These are phyloP conservation scores for Hymenoscyphus repandus DNA, from an alignment of 2,329 filamentous ascomycete species.

Conservation along the genomic window DNA sequence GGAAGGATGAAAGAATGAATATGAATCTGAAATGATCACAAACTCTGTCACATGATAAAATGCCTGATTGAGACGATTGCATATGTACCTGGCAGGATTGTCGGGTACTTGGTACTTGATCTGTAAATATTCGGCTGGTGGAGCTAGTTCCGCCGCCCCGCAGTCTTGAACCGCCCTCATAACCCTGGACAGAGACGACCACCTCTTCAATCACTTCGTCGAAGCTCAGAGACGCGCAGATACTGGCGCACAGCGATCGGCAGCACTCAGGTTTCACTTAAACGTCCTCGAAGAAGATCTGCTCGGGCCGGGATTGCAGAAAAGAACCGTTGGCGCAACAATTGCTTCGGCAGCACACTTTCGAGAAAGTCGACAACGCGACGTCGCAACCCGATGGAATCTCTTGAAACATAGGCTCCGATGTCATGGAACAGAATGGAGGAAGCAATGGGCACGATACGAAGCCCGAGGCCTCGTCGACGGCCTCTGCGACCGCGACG, in stretches of 20 bases:
- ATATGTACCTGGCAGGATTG: constrained; percentile 8
- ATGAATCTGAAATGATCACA: background rate
- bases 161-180: constrained; percentile 1
- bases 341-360: constrained; percentile 1
- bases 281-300: constrained; percentile 3
- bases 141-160: constrained; percentile 9
- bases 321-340: background rate
- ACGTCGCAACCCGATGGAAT: constrained; percentile 31
- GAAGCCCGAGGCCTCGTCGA: constrained; percentile 29
- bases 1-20: no score
- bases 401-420: constrained; percentile 28
- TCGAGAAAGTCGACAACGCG: constrained; percentile 20
- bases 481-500: constrained; percentile 23
- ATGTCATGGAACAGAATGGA: constrained; percentile 34
- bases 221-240: background rate
- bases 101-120: background rate
- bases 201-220: background rate
- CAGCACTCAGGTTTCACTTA: background rate
- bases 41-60: constrained; percentile 14
- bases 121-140: constrained; percentile 9
- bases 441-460: constrained; percentile 29
- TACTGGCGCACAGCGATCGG: constrained; percentile 2
- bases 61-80: constrained; percentile 8
- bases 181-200: background rate
- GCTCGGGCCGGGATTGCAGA: constrained; percentile 2